These are phyloP conservation scores for Lactifluus piperatus DNA, from an alignment of 768 basidiomycete species.

Conservation along the genomic window DNA sequence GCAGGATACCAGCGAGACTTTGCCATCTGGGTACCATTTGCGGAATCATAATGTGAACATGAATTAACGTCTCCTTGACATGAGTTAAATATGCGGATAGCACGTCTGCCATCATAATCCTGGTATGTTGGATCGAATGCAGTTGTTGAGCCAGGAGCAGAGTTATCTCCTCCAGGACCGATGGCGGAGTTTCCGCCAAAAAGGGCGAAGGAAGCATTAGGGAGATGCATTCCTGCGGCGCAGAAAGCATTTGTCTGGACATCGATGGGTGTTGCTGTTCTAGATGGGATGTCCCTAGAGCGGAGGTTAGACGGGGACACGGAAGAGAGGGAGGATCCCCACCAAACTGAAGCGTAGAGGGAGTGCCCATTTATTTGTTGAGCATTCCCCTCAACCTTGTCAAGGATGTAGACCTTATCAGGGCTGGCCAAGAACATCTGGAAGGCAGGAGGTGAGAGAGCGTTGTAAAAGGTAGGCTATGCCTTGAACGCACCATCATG, in stretches of 20 bases:
- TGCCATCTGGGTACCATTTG: slow-evolving; percentile 54
- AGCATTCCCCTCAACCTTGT: slow-evolving; percentile 79
- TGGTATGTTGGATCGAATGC: slow-evolving; percentile 58
- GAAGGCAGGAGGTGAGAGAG: not conserved
- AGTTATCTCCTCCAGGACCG: slow-evolving; percentile 51
- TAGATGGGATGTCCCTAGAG: slow-evolving; percentile 52
- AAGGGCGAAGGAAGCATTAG: slow-evolving; percentile 66
- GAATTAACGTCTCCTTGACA: slow-evolving; percentile 45
- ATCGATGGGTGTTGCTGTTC: slow-evolving; percentile 57
- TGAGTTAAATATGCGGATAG: slow-evolving; percentile 77
- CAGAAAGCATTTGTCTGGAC: slow-evolving; percentile 70
- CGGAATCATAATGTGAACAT: slow-evolving; percentile 70
- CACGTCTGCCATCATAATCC: slow-evolving; percentile 71
- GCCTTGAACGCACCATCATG: slow-evolving; percentile 40
- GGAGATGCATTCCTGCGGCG: slow-evolving; percentile 73
- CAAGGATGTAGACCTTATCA: slow-evolving; percentile 82
- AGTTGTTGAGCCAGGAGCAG: slow-evolving; percentile 35
- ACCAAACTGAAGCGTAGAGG: slow-evolving; percentile 70
- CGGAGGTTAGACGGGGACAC: not conserved
- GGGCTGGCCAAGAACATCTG: slow-evolving; percentile 77
- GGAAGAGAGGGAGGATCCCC: not conserved
- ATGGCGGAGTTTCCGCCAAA: slow-evolving; percentile 77
- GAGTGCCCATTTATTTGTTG: slow-evolving; percentile 59
- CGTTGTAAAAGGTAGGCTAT: not conserved
- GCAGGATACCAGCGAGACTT: slow-evolving; percentile 71